Evolutionary conservation across 2,329 filamentous ascomycete species (phyloP).

Genomic region (Fusarium sp.): DNA sequence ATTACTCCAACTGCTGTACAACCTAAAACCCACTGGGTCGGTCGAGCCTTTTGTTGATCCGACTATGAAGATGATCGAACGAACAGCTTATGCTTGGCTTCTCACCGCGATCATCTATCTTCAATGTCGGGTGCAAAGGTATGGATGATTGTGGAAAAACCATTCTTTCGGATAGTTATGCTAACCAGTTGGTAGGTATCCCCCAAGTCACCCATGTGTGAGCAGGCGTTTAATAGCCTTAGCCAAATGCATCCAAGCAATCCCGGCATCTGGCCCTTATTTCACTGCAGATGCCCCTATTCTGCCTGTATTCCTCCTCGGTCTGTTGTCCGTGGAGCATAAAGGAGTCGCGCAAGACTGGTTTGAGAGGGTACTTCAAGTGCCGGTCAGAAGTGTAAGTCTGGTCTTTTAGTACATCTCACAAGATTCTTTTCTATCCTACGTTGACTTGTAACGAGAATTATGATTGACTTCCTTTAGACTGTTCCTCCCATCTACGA

Average conservation of each 20-base stretch:
- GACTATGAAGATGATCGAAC: slow-evolving; percentile 5
- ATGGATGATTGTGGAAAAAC: neutral
- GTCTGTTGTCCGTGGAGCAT: neutral
- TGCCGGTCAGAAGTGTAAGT: slow-evolving; percentile 7
- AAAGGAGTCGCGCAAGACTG: slow-evolving; percentile 3
- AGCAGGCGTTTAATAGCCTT: neutral
- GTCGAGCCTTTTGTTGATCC: neutral
- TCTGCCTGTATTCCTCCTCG: slow-evolving; percentile 7
- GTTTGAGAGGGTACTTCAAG: slow-evolving; percentile 7
- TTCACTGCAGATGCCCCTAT: slow-evolving; percentile 7
- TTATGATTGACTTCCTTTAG: neutral
- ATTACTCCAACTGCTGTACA: slow-evolving; percentile 1
- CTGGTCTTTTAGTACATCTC: neutral
- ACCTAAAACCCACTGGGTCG: neutral
- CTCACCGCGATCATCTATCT: slow-evolving; percentile 16
- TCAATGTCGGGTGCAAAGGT: slow-evolving; percentile 14
- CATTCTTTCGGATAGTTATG: slow-evolving; percentile 1
- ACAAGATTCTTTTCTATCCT: neutral
- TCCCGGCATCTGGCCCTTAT: neutral
- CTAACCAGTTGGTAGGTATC: slow-evolving; percentile 4
- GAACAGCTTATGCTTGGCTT: slow-evolving; percentile 15
- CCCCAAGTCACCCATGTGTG: slow-evolving; percentile 4
- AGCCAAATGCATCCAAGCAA: slow-evolving; percentile 5
- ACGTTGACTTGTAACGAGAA: neutral
- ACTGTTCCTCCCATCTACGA: slow-evolving; percentile 7